Conservation (phyloP, 495 filamentous ascomycete genomes). For the Pseudotulostoma volvatum region DNA sequence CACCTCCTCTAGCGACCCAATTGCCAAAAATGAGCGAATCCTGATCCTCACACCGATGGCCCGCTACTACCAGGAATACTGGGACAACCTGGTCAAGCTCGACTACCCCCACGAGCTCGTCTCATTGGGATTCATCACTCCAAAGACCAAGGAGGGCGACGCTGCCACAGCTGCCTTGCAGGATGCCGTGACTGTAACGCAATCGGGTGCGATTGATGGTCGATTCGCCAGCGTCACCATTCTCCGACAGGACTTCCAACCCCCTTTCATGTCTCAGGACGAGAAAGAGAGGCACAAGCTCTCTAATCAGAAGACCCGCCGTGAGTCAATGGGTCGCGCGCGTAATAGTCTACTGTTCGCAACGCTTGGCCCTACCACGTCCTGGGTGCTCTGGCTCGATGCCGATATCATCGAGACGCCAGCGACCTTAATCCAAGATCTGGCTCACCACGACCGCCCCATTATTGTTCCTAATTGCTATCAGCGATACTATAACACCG, state of each 20-base stretch:
- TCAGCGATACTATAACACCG: constrained; percentile 66
- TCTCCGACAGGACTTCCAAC: constrained; percentile 86
- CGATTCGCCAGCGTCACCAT: constrained; percentile 88
- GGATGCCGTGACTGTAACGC: constrained; percentile 66
- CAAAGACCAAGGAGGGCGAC: constrained; percentile 79
- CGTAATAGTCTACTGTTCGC: constrained; percentile 92
- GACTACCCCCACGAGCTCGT: constrained; percentile 87
- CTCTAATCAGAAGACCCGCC: constrained; percentile 66
- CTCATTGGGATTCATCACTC: constrained; percentile 89
- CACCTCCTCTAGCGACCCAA: constrained; percentile 58
- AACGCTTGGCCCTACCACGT: constrained; percentile 83
- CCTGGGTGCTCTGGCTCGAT: constrained; percentile 95
- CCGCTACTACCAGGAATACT: constrained; percentile 84
- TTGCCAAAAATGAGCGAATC: constrained; percentile 65
- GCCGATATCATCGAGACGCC: constrained; percentile 86
- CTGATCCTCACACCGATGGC: constrained; percentile 87
- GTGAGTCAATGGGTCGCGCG: constrained; percentile 82
- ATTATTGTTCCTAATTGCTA: constrained; percentile 92
- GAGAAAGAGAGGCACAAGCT: constrained; percentile 85
- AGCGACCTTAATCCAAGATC: constrained; percentile 72
- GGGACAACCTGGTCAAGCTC: constrained; percentile 80
- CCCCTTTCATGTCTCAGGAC: constrained; percentile 59
- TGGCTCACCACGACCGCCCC: constrained; percentile 69
- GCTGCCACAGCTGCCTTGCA: constrained; percentile 66
- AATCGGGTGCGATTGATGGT: constrained; percentile 57